phyloP scores from a whole-genome alignment of 495 filamentous ascomycete species.

The Hyaloscypha hepaticicola region DNA sequence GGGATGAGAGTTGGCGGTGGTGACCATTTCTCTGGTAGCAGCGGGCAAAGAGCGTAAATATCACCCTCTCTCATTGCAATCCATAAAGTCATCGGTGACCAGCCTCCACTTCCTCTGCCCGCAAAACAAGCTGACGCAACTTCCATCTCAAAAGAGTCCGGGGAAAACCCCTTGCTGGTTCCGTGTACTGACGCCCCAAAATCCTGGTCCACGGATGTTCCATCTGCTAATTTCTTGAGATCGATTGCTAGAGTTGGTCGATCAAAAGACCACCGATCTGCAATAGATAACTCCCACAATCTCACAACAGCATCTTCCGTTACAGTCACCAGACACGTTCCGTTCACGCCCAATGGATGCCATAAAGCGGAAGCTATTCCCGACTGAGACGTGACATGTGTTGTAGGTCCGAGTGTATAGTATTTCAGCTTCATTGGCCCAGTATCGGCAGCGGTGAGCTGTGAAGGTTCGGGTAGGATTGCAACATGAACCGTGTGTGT shows the following conservation, averaged over 20 bases:
- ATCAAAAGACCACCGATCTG: slow-evolving; percentile 81
- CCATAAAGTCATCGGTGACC: slow-evolving; percentile 92
- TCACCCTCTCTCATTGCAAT: slow-evolving; percentile 85
- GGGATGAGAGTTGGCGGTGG: slow-evolving; percentile 73
- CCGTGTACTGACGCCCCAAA: slow-evolving; percentile 67
- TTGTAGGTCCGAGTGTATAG: slow-evolving; percentile 82
- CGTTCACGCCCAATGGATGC: slow-evolving; percentile 78
- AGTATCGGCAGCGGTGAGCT: slow-evolving; percentile 62
- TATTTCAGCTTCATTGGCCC: slow-evolving; percentile 72
- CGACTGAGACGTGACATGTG: slow-evolving; percentile 79
- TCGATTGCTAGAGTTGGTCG: slow-evolving; percentile 78
- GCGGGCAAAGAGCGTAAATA: slow-evolving; percentile 85
- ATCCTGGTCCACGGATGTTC: slow-evolving; percentile 71
- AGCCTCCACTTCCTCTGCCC: slow-evolving; percentile 71
- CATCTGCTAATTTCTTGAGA: slow-evolving; percentile 77
- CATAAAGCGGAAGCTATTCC: slow-evolving; percentile 75
- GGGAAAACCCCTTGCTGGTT: slow-evolving; percentile 76
- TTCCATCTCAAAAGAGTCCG: slow-evolving; percentile 83
- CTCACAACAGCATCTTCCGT: slow-evolving; percentile 82
- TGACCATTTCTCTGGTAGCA: slow-evolving; percentile 79
- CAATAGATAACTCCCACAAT: slow-evolving; percentile 79
- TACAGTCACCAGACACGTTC: slow-evolving; percentile 75
- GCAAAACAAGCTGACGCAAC: slow-evolving; percentile 84
- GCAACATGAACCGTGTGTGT: slow-evolving; percentile 82
- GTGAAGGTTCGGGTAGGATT: slow-evolving; percentile 71